phyloP scores from a whole-genome alignment of 768 basidiomycete species.

The Calocera cornea region DNA sequence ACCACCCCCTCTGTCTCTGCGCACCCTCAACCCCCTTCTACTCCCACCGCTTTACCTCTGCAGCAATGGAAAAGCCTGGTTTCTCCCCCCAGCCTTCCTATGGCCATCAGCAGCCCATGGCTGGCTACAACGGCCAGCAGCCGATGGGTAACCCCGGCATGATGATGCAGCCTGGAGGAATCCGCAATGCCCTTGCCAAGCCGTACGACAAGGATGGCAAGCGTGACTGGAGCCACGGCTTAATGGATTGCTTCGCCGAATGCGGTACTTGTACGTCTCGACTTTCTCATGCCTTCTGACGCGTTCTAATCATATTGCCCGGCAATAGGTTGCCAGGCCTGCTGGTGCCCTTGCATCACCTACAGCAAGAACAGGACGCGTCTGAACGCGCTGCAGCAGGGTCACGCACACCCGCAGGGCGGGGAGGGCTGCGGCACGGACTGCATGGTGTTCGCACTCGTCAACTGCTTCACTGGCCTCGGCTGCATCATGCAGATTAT shows the following conservation, averaged over 20 bases:
- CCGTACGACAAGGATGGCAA: slow-evolving; percentile 19
- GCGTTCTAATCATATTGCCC: too few relatives aligned
- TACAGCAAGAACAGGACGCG: slow-evolving; percentile 33
- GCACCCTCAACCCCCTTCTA: too few relatives aligned
- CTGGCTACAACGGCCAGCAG: too few relatives aligned
- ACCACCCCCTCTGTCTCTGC: too few relatives aligned
- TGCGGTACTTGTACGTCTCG: slow-evolving; percentile 19
- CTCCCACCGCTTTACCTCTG: neutral
- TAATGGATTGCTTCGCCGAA: slow-evolving; percentile 18
- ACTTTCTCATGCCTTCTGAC: neutral
- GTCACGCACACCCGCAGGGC: slow-evolving; percentile 28
- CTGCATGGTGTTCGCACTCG: slow-evolving; percentile 27
- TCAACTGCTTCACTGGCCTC: slow-evolving; percentile 22
- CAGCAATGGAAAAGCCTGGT: neutral
- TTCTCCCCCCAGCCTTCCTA: neutral
- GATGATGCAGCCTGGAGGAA: slow-evolving; percentile 13
- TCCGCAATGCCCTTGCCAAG: slow-evolving; percentile 21
- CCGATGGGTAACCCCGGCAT: slow-evolving; percentile 13
- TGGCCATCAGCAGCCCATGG: neutral
- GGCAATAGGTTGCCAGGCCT: slow-evolving; percentile 26
- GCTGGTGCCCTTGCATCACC: slow-evolving; percentile 32
- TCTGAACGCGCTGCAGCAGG: slow-evolving; percentile 28
- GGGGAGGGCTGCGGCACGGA: slow-evolving; percentile 27
- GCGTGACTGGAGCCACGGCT: slow-evolving; percentile 25
- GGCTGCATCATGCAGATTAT: slow-evolving; percentile 31